A percentile compares a stretch with the other conserved stretches of the same genome.
phyloP scores from a whole-genome alignment of 169 alveolate genomes.

The Cytauxzoon felis region DNA sequence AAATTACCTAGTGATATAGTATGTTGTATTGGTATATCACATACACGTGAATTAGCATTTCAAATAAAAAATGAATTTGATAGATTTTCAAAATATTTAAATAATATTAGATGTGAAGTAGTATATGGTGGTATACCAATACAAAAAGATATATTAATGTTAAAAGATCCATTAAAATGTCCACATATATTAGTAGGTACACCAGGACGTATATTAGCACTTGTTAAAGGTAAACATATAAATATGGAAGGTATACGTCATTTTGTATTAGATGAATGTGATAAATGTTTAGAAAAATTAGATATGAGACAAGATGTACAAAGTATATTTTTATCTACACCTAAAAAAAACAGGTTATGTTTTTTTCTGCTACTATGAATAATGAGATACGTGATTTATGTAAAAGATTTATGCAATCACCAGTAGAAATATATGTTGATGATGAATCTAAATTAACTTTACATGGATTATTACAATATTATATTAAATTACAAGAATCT shows the following conservation, averaged over 20 bases:
- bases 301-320: slow-evolving; percentile 99
- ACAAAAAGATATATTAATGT: slow-evolving; percentile 87
- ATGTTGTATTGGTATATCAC: slow-evolving; percentile 91
- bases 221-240: slow-evolving; percentile 88
- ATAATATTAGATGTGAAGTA: slow-evolving; percentile 91
- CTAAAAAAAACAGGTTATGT: slow-evolving; percentile 98
- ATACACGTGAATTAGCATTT: slow-evolving; percentile 99
- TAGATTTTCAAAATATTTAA: slow-evolving; percentile 93
- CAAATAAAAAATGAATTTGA: slow-evolving; percentile 98
- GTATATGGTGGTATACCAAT: slow-evolving; percentile 98
- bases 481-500: slow-evolving; percentile 94
- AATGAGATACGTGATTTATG: slow-evolving; percentile 93
- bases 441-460: slow-evolving; percentile 97
- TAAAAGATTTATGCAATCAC: slow-evolving; percentile 96
- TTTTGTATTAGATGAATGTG: slow-evolving; percentile 99
- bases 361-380: slow-evolving; percentile 98
- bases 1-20: slow-evolving; percentile 69
- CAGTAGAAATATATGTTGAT: slow-evolving; percentile 97
- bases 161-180: slow-evolving; percentile 85
- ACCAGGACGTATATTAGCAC: slow-evolving; percentile 98
- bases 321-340: slow-evolving; percentile 93
- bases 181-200: slow-evolving; percentile 99
- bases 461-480: slow-evolving; percentile 98
- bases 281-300: slow-evolving; percentile 95
- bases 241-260: slow-evolving; percentile 89